These are phyloP conservation scores for Fraxinus dipetala DNA, from an alignment of 305 asterid genomes.

Conservation along the genomic window DNA sequence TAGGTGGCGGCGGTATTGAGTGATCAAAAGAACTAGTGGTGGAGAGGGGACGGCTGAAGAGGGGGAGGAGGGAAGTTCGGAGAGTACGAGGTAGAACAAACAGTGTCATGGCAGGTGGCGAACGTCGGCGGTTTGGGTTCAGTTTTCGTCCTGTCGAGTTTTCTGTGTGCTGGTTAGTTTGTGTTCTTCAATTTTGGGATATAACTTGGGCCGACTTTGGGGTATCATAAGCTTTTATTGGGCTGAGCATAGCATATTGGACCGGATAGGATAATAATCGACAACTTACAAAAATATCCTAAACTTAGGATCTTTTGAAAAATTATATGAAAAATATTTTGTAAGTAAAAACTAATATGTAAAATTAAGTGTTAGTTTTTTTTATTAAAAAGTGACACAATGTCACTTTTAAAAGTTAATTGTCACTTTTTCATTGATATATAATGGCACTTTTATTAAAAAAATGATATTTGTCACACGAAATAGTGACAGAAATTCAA, in stretches of 20 bases:
- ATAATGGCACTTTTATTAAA: too few relatives aligned
- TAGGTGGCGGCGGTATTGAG: constrained; percentile 24
- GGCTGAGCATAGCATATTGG: neutral
- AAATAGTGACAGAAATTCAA: too few relatives aligned
- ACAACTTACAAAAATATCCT: too few relatives aligned
- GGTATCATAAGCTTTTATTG: neutral
- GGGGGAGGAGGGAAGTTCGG: constrained; percentile 35
- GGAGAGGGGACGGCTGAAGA: constrained; percentile 35
- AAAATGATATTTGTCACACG: too few relatives aligned
- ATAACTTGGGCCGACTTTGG: neutral
- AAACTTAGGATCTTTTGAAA: too few relatives aligned
- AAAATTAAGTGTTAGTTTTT: too few relatives aligned
- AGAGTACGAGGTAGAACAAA: constrained; percentile 25
- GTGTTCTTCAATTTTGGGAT: constrained; percentile 18
- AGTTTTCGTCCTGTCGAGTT: neutral
- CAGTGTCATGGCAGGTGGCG: constrained; percentile 30
- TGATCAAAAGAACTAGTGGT: constrained; percentile 21
- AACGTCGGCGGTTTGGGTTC: constrained; percentile 4
- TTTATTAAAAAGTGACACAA: too few relatives aligned
- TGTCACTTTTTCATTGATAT: too few relatives aligned
- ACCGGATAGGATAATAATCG: too few relatives aligned
- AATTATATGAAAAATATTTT: too few relatives aligned
- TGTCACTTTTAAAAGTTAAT: too few relatives aligned
- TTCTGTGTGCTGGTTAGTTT: neutral
- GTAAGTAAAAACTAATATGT: too few relatives aligned